Evolutionary conservation across 169 alveolate genomes (phyloP).

Genomic region (Neospora caninum): DNA sequence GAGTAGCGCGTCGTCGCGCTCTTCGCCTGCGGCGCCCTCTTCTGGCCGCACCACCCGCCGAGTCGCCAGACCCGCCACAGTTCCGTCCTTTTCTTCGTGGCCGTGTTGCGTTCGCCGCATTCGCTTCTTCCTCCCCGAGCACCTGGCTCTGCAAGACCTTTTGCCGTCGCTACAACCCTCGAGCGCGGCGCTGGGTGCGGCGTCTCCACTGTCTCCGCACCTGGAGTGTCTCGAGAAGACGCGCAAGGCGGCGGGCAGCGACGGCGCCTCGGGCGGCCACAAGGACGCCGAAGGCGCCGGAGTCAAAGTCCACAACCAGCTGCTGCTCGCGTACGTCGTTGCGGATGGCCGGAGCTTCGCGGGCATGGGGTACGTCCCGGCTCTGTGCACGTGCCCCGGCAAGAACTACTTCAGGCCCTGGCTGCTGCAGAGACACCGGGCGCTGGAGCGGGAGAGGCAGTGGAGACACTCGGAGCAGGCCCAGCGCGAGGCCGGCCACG

Average conservation of each 20-base stretch:
- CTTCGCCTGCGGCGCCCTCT: no score
- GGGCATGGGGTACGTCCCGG: constrained; percentile 26
- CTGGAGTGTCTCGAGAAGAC: constrained; percentile 1
- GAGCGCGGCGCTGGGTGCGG: constrained; percentile 8
- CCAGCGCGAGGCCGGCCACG: not conserved
- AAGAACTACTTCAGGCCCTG: not conserved
- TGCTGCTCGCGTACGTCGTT: not conserved
- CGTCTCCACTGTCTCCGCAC: constrained; percentile 36
- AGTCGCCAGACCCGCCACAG: not conserved
- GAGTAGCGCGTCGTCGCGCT: not conserved
- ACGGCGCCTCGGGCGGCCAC: not conserved
- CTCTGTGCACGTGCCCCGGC: not conserved
- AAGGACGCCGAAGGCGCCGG: not conserved
- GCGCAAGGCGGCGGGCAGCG: not conserved
- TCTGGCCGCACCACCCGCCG: no score
- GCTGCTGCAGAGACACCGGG: not conserved
- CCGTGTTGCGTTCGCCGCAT: constrained; percentile 28
- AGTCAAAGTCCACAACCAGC: not conserved
- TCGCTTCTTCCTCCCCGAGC: not conserved
- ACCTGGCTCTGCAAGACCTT: not conserved
- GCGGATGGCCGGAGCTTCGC: not conserved
- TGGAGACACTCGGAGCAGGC: not conserved
- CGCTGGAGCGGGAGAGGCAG: not conserved
- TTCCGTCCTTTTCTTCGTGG: not conserved
- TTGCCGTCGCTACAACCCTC: not conserved